Base-by-base conservation (phyloP, 306 rosid genomes). In the Cercis canadensis region DNA sequence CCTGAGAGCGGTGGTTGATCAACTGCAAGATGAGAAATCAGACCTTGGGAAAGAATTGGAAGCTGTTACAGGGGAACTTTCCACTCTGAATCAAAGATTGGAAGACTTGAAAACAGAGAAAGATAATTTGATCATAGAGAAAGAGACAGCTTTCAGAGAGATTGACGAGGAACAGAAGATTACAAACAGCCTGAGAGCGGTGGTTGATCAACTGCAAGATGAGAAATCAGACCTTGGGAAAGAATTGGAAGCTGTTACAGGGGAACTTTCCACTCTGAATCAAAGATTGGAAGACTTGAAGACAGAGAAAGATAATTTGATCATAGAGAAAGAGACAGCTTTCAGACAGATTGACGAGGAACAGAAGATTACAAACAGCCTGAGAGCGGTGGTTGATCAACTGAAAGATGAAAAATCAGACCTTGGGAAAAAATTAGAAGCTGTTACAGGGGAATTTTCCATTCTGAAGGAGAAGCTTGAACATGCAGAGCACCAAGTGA, bases 131-230 rank as follows among this genome's bases (percentile, higher is more conserved):
- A 34, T 65, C 14, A 5, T 19, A 39, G 89, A 80, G 77, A 85
- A 81, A 57, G 88, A 81, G 77, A 70, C 69, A 62, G 67, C 78
- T 56, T 45, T 77, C 46, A 80, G 58, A 64, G 87, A 44, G 83
- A 81, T 78, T 82, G 90, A 79, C 10, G 92, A 79, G 83, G 90
- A 78, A 63, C 88, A 81, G 76, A 84, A 81, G 49, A 62, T 65
- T 66, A 70, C 85, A 29, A 79, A 76, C 54, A 79, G 78, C 70
- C 69, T 85, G 67, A 82, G 68, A 81, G 69, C 66, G 60, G 32
- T 71, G n/a, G 72, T 74, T 43, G 87, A 82, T 82, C 83, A 67
- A 78, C 85, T 87, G 65, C 84, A 79, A 31, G 84, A 77, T 61
- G 97, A 88, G 60, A 92, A 87, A 29, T 57, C 44, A 32, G 75